These are phyloP conservation scores for Shiraia sp. DNA, from an alignment of 2,329 filamentous ascomycete species.

Conservation along the genomic window DNA sequence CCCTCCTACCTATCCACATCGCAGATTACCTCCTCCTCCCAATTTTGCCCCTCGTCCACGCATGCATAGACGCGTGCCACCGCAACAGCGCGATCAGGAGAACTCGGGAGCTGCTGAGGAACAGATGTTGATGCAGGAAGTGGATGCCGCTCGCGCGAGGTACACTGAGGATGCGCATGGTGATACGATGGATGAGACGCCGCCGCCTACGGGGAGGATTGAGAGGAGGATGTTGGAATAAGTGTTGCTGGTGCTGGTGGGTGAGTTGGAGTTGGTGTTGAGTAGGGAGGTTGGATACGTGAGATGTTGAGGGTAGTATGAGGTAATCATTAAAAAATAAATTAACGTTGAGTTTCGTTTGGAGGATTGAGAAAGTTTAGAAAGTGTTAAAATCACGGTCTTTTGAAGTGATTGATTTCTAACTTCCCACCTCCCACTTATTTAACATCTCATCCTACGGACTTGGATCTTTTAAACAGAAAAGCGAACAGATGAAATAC, in stretches of 20 bases:
- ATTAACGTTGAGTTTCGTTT: too few species aligned
- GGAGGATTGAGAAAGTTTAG: too few species aligned
- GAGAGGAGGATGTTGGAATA: constrained; percentile 27
- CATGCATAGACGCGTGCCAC: constrained; percentile 16
- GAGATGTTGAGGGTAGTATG: too few species aligned
- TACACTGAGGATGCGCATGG: constrained; percentile 24
- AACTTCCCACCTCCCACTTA: too few species aligned
- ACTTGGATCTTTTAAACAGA: too few species aligned
- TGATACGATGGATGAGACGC: constrained; percentile 42
- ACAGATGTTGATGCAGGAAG: constrained; percentile 32
- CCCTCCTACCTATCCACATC: constrained; percentile 14
- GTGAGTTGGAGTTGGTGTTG: neutral
- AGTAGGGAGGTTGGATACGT: neutral
- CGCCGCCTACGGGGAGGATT: constrained; percentile 38
- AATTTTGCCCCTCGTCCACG: constrained; percentile 5
- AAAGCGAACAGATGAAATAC: too few species aligned
- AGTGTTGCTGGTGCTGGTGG: neutral
- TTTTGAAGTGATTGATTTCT: too few species aligned
- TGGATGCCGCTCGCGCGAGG: constrained; percentile 20
- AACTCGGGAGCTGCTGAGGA: constrained; percentile 35
- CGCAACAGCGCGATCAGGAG: constrained; percentile 38
- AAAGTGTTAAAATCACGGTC: too few species aligned
- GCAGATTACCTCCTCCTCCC: constrained; percentile 15
- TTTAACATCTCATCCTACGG: too few species aligned
- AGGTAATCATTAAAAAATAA: too few species aligned